These are phyloP conservation scores for Neurospora sublineolata DNA, from an alignment of 495 filamentous ascomycete species.

Conservation along the genomic window DNA sequence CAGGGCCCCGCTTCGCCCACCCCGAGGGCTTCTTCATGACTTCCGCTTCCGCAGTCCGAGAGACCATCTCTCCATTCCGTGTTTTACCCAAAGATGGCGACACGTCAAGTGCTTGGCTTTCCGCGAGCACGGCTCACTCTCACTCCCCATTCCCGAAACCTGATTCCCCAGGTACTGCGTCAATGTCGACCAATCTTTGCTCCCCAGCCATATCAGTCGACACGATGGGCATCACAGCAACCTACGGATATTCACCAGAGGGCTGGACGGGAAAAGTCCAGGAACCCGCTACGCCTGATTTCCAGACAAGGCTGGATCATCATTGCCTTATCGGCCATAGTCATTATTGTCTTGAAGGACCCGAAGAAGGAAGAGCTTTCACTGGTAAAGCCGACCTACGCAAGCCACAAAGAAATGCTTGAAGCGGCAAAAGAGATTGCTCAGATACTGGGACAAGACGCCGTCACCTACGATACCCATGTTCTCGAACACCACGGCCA, in stretches of 20 bases:
- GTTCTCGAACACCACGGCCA: slow-evolving; percentile 68
- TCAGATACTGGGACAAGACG: slow-evolving; percentile 44
- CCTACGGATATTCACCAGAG: background rate
- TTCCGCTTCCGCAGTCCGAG: background rate
- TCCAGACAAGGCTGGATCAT: background rate
- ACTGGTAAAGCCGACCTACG: slow-evolving; percentile 4
- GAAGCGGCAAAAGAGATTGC: slow-evolving; percentile 53
- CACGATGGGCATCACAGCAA: background rate
- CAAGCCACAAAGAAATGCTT: slow-evolving; percentile 11
- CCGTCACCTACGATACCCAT: slow-evolving; percentile 64
- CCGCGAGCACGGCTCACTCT: background rate
- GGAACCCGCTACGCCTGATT: background rate
- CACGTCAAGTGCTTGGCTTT: background rate
- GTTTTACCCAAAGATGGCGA: background rate
- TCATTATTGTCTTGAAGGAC: background rate
- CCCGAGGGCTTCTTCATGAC: background rate
- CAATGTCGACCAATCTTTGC: background rate
- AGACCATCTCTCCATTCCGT: background rate
- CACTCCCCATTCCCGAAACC: background rate
- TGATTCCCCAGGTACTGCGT: background rate
- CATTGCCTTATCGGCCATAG: background rate
- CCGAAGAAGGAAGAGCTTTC: background rate
- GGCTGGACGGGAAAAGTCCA: background rate
- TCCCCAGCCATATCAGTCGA: background rate
- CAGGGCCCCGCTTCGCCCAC: background rate